Base-by-base conservation (phyloP, 139 green algal genomes). In the Chlorella vulgaris region DNA sequence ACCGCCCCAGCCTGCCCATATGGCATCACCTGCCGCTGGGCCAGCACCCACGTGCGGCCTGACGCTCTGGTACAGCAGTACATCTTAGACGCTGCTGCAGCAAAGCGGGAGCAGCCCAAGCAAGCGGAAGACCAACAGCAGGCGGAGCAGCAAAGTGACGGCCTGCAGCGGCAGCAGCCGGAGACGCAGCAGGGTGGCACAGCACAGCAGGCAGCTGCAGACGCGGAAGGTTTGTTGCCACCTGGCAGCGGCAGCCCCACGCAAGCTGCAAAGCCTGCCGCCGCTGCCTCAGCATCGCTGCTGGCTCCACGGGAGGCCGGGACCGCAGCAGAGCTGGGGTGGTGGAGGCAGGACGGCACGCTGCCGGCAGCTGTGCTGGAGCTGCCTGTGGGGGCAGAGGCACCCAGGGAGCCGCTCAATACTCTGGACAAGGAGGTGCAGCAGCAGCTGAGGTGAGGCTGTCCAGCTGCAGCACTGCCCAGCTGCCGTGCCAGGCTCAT, bases 21-120 rank as follows among this genome's bases (percentile, higher is more conserved):
- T 60, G 88, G 87, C 61, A 81, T 93, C 28, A 90, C 84, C 0
- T 96, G 91, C 60, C 90, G 89, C 61, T 96, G 89, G 86, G 90
- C 90, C 38, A 84, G 58, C n/a, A 88, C 43, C 18, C 91, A 95
- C 65, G 53, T 26, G 1, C 69, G 69, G 2, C 69, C 78, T 0
- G 88, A 92, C 53, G 33, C 70, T 2, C 50, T 84, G 4, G 81
- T 81, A 7, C n/a, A 69, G 60, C 39, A 60, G 43, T 61, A 76
- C 15, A 31, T 65, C 2, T 66, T 71, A 36, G 47, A 75, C 69
- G 43, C 38, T 78, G 35, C 47, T 35, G 51, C 35, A 68, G 43
- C 26, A 60, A 47, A 73, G 43, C 62, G 53, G 69, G 35, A 36
- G 24, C 13, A 43, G 42, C 7, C 19, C 33, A 39, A 43, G 28